These are phyloP conservation scores for Diplocarpon rosae DNA, from an alignment of 2,329 filamentous ascomycete genomes.

Conservation along the genomic window DNA sequence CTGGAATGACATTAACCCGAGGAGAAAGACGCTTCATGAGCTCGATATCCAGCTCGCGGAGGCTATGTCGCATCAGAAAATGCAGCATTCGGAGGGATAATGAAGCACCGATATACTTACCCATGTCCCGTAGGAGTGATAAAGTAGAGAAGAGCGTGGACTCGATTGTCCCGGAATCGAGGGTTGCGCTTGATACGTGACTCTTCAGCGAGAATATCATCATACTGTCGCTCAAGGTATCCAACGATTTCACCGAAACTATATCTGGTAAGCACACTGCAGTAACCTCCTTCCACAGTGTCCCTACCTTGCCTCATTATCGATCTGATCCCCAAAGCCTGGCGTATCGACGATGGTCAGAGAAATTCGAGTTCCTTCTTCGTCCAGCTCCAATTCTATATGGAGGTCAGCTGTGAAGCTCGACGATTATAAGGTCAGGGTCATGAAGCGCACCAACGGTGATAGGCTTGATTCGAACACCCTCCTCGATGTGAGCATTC, in stretches of 20 bases:
- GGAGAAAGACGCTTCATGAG: slow-evolving; percentile 98
- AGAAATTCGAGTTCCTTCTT: slow-evolving; percentile 96
- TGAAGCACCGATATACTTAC: slow-evolving; percentile 38
- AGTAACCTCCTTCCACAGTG: neutral
- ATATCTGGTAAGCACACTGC: slow-evolving; percentile 22
- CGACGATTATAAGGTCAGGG: slow-evolving; percentile 1
- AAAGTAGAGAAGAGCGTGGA: slow-evolving; percentile 97
- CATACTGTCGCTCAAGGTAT: slow-evolving; percentile 98
- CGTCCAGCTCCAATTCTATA: slow-evolving; percentile 84
- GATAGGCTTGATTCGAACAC: slow-evolving; percentile 96
- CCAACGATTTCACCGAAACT: slow-evolving; percentile 97
- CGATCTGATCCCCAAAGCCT: slow-evolving; percentile 96
- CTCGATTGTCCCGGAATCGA: slow-evolving; percentile 96
- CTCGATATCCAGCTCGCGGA: slow-evolving; percentile 98
- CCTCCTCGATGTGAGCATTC: slow-evolving; percentile 86
- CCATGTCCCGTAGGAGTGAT: slow-evolving; percentile 96
- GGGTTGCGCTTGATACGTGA: slow-evolving; percentile 99
- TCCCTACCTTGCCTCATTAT: slow-evolving; percentile 88
- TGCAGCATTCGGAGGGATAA: neutral
- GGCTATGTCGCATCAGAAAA: slow-evolving; percentile 39
- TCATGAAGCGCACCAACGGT: slow-evolving; percentile 67
- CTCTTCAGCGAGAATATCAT: slow-evolving; percentile 97
- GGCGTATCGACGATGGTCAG: slow-evolving; percentile 98
- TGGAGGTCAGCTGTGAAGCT: slow-evolving; percentile 26
- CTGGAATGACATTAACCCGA: slow-evolving; percentile 96